A percentile compares a stretch with the other conserved stretches of the same genome.
These are phyloP conservation scores for Colletotrichum chlorophyti DNA, from an alignment of 2,329 filamentous ascomycete genomes.

Conservation along the genomic window DNA sequence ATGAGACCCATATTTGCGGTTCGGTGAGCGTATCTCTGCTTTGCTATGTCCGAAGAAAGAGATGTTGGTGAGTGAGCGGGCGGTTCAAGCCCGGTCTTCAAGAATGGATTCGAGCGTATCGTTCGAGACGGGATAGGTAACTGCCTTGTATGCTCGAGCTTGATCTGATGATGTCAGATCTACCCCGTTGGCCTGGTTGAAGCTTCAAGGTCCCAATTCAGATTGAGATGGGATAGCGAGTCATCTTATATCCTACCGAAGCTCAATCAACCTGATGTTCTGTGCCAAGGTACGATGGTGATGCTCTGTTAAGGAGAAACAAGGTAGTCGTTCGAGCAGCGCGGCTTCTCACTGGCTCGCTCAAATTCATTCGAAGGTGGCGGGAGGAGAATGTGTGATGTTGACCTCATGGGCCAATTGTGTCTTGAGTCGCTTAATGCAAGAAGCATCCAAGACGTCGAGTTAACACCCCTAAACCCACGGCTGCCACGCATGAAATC, in stretches of 20 bases:
- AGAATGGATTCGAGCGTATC: not conserved
- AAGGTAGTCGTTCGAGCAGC: not conserved
- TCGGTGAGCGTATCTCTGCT: not conserved
- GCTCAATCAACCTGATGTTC: not conserved
- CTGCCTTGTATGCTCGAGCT: not conserved
- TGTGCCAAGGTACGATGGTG: slow-evolving; percentile 11
- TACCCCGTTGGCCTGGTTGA: not conserved
- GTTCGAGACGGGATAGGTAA: not conserved
- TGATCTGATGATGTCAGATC: not conserved
- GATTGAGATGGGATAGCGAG: not conserved
- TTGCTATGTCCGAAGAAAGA: not conserved
- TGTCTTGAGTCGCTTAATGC: slow-evolving; percentile 1
- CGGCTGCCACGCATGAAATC: slow-evolving; percentile 3
- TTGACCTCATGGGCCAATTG: slow-evolving; percentile 19
- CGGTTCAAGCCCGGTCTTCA: not conserved
- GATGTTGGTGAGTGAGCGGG: not conserved
- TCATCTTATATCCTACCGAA: slow-evolving; percentile 15
- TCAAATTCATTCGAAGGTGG: slow-evolving; percentile 21
- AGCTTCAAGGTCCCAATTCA: not conserved
- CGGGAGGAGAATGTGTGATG: slow-evolving; percentile 2
- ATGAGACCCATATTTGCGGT: slow-evolving; percentile 1
- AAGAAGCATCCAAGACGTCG: not conserved
- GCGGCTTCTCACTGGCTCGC: slow-evolving; percentile 25
- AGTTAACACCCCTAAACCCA: not conserved
- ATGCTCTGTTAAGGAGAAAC: not conserved